These are phyloP conservation scores for Trifolium repens DNA, from an alignment of 306 rosid genomes.

Conservation along the genomic window DNA sequence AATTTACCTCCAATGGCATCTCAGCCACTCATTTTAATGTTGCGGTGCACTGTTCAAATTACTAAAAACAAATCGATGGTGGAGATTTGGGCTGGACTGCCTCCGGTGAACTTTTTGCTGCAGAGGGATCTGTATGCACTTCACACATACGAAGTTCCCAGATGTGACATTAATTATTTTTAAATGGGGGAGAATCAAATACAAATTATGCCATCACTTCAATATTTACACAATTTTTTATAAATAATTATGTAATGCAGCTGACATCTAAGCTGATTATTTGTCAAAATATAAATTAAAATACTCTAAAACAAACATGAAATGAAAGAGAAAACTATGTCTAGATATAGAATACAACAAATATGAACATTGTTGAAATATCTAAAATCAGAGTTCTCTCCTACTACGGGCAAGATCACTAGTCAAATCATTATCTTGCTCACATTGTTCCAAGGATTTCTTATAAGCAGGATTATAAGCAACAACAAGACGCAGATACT, in stretches of 20 bases:
- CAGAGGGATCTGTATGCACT: too few species aligned
- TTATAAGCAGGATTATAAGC: slow-evolving; percentile 69
- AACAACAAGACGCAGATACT: slow-evolving; percentile 75
- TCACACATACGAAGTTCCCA: background rate
- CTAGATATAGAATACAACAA: slow-evolving; percentile 34
- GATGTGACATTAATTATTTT: background rate
- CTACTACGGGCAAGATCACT: slow-evolving; percentile 71
- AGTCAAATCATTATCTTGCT: slow-evolving; percentile 57
- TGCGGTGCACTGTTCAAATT: too few species aligned
- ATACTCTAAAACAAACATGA: slow-evolving; percentile 7
- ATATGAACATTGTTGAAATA: slow-evolving; percentile 13
- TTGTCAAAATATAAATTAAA: slow-evolving; percentile 22
- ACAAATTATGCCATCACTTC: background rate
- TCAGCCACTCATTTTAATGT: too few species aligned
- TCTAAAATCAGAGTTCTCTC: slow-evolving; percentile 62
- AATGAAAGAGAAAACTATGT: slow-evolving; percentile 4
- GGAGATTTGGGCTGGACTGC: too few species aligned
- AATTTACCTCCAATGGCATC: too few species aligned
- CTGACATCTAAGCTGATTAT: slow-evolving; percentile 20
- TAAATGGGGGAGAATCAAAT: background rate
- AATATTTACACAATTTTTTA: background rate
- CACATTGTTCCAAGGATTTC: slow-evolving; percentile 69
- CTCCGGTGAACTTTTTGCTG: too few species aligned
- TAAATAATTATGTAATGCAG: background rate
- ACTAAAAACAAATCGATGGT: too few species aligned